A percentile compares a stretch with the other conserved stretches of the same genome.
These are phyloP conservation scores for Ascochyta fabae DNA, from an alignment of 2,329 filamentous ascomycete species.

Conservation along the genomic window DNA sequence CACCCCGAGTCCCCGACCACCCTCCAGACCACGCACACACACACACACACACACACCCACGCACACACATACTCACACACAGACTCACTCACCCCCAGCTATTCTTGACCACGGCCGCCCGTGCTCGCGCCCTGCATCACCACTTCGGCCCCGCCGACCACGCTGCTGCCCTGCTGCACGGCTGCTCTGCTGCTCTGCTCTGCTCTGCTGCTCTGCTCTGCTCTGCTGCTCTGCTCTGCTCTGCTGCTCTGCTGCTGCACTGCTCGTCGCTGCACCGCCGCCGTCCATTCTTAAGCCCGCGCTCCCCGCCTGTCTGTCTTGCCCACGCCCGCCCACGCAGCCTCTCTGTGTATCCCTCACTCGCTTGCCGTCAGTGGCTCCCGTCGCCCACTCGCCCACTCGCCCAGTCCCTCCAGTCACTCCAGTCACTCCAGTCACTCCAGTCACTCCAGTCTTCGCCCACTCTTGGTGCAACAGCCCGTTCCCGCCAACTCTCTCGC, in stretches of 20 bases:
- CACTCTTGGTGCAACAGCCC: background rate
- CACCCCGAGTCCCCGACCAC: no score
- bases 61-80: background rate
- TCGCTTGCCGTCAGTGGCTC: conserved; percentile 25
- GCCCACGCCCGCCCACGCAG: conserved; percentile 5
- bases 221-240: no score
- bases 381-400: background rate
- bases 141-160: conserved; percentile 1
- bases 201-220: no score
- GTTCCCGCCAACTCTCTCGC: no score
- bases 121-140: conserved; percentile 4
- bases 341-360: background rate
- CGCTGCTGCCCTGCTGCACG: background rate
- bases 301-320: conserved; percentile 3
- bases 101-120: conserved; percentile 3
- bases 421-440: no score
- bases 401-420: no score
- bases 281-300: conserved; percentile 7
- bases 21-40: background rate
- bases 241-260: no score
- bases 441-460: no score
- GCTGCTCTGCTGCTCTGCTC: no score
- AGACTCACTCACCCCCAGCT: background rate
- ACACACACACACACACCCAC: background rate
- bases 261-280: background rate